Evolutionary conservation across 2,329 filamentous ascomycete species (phyloP).

Genomic region (Cladosporium cucumerinum): DNA sequence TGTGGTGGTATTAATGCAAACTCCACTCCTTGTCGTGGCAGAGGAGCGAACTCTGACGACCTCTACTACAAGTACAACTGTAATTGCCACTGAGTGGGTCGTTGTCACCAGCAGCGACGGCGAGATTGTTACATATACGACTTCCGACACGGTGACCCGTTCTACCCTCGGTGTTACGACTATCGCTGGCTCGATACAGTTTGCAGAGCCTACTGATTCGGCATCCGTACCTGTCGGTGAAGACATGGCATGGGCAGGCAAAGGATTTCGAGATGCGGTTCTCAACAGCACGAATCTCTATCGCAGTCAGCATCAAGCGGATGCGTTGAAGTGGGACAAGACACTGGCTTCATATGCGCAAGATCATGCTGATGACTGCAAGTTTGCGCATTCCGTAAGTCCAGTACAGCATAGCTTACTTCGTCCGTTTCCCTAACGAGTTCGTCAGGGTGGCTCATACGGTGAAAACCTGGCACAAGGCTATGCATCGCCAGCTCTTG

Average conservation of each 20-base stretch:
- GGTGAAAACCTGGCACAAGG: slow-evolving; percentile 34
- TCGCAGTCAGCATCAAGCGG: slow-evolving; percentile 25
- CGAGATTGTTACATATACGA: slow-evolving; percentile 12
- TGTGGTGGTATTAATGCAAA: slow-evolving; percentile 17
- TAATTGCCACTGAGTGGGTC: slow-evolving; percentile 19
- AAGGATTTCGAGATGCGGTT: slow-evolving; percentile 21
- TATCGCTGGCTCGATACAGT: slow-evolving; percentile 1
- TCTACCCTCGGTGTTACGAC: slow-evolving; percentile 9
- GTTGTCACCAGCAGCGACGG: slow-evolving; percentile 22
- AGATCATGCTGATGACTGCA: slow-evolving; percentile 28
- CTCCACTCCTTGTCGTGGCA: slow-evolving; percentile 13
- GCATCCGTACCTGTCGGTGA: slow-evolving; percentile 1
- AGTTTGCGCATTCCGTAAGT: slow-evolving; percentile 32
- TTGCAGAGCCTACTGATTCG: slow-evolving; percentile 3
- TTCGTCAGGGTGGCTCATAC: slow-evolving; percentile 28
- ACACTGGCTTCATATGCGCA: slow-evolving; percentile 30
- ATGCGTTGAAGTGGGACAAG: slow-evolving; percentile 28
- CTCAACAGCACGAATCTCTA: slow-evolving; percentile 35
- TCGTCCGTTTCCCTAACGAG: not conserved
- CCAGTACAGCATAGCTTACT: not conserved
- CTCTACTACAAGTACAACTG: slow-evolving; percentile 24
- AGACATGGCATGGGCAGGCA: slow-evolving; percentile 19
- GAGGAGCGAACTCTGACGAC: slow-evolving; percentile 21
- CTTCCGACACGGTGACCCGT: slow-evolving; percentile 14
- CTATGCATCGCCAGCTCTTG: slow-evolving; percentile 24